Base-by-base conservation (phyloP, 371 early-diverging fungal species). In the Batrachochytrium dendrobatidis region DNA sequence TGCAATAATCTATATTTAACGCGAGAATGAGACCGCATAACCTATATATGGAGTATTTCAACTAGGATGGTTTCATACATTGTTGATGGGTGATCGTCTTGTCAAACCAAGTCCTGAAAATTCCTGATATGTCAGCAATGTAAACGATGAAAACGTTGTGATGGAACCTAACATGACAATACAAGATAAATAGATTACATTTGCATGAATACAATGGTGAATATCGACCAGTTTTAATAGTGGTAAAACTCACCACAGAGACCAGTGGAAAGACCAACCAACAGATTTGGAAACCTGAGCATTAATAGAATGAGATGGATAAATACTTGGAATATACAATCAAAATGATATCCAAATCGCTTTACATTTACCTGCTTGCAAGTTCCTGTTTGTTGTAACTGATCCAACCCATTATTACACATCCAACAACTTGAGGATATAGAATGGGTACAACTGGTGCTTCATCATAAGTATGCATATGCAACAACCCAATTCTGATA, bases 401-500 rank as follows among this genome's bases (percentile, higher is more conserved):
- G 1, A 56, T 3, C 60, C 63, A 67, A 17, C 67, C 67, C 24
- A 67, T 67, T 22, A 67, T 56, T 6, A 67, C 26, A 45, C 67
- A 67, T 1, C 67, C 67, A 17, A 67, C 51, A 31, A 63, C 15
- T 45, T 67, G 63, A 26, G 67, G 67, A 32, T 63, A 63, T 7
- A 67, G 7, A 1, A 63, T 44, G 31, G 34, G 24, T 5, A 31
- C 24, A n/a, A 67, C 60, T 10, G 63, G 63, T 5, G 62, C 50
- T n/a, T 34, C 60, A 31, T 43, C 46, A 60, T 63, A 66, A 12
- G 29, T 24, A 29, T 66, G 54, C 61, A 61, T 24, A 6, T 20
- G 17, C 44, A 66, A 29, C 49, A 66, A 49, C 28, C 57, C 61
- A 3, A 66, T n/a, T 15, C 66, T 61, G 10, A 59, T 43, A 31